Evolutionary conservation across 768 basidiomycete genomes (phyloP).

Genomic region (Pleurotus giganteus): DNA sequence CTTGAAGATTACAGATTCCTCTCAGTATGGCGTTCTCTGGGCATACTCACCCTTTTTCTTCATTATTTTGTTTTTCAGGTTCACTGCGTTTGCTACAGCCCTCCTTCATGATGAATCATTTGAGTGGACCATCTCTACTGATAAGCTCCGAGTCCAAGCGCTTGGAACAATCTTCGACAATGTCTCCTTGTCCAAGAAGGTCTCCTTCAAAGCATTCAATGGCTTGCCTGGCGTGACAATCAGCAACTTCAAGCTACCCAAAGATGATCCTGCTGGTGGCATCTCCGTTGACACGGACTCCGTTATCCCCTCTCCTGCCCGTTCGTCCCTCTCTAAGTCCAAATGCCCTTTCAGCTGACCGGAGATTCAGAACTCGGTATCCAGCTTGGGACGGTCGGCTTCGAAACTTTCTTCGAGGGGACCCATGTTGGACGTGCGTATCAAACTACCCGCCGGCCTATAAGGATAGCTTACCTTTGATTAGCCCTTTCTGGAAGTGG

Average conservation of each 20-base stretch:
- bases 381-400: constrained; percentile 61
- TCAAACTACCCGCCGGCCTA: background rate
- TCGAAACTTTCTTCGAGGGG: constrained; percentile 59
- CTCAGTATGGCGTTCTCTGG: too few relatives aligned
- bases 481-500: constrained; percentile 51
- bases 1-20: constrained; percentile 54
- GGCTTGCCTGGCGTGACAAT: constrained; percentile 68
- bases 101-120: constrained; percentile 64
- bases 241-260: constrained; percentile 67
- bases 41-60: background rate
- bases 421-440: constrained; percentile 59
- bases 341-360: constrained; percentile 13
- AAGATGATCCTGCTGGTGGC: constrained; percentile 65
- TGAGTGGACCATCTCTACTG: constrained; percentile 68
- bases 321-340: constrained; percentile 35
- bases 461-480: constrained; percentile 5
- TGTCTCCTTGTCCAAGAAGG: constrained; percentile 55
- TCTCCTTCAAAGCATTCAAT: constrained; percentile 71
- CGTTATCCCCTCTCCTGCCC: constrained; percentile 61
- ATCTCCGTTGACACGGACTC: constrained; percentile 71
- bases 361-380: constrained; percentile 58
- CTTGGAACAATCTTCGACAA: constrained; percentile 70
- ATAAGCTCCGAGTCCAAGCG: constrained; percentile 60
- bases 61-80: constrained; percentile 29
- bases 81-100: constrained; percentile 65